These are phyloP conservation scores for Trichosanthes truncata DNA, from an alignment of 306 rosid species.

Conservation along the genomic window DNA sequence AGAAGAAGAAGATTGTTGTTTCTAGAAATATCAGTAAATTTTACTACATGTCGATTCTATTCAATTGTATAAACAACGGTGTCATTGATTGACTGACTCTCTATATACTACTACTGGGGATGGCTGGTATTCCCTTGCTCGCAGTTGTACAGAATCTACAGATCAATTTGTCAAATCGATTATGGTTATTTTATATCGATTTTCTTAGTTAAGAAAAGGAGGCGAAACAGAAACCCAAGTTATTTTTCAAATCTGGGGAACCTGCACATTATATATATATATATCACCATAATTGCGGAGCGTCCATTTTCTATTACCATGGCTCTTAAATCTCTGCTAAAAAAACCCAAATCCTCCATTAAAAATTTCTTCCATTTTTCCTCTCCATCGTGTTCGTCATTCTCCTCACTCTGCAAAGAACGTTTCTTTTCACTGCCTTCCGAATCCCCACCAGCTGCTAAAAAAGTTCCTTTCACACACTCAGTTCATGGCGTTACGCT, in stretches of 20 bases:
- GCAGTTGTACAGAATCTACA: conserved; percentile 34
- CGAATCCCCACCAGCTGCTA: conserved; percentile 43
- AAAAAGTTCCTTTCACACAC: conserved; percentile 48
- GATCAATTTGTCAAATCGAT: conserved; percentile 24
- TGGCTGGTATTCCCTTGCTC: conserved; percentile 15
- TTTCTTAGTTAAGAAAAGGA: background rate
- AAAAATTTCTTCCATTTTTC: conserved; percentile 10
- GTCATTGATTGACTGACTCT: background rate
- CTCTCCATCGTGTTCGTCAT: conserved; percentile 8
- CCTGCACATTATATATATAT: background rate
- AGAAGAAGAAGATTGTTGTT: background rate
- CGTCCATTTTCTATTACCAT: conserved; percentile 13
- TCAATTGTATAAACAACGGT: conserved; percentile 9
- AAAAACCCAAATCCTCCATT: conserved; percentile 17
- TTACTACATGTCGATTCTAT: background rate
- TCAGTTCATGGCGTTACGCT: conserved; percentile 51
- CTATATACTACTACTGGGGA: background rate
- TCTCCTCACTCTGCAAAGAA: conserved; percentile 35
- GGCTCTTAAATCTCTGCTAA: conserved; percentile 35
- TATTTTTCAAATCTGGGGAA: too few relatives aligned
- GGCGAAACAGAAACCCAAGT: background rate
- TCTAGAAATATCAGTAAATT: background rate
- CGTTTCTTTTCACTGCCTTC: conserved; percentile 22
- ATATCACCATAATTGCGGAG: background rate
- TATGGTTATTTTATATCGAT: conserved; percentile 7